Evolutionary conservation across 2,329 filamentous ascomycete genomes (phyloP), one percentile per base, ranked within the genome.

Genomic region (Colletotrichum liriopes): DNA sequence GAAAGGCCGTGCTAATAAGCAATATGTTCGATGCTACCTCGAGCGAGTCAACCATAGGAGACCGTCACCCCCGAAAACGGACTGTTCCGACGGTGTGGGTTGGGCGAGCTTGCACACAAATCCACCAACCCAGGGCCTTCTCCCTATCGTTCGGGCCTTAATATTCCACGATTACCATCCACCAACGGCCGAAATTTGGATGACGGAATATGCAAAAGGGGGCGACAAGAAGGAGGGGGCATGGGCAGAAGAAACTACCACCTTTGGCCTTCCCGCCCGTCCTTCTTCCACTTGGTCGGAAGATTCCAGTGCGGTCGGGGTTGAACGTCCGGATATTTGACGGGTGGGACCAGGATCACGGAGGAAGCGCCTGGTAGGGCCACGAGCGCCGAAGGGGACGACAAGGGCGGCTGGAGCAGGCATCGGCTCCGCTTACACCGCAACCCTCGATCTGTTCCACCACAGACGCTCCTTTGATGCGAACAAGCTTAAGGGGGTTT

Each of bases 371-470:
- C 54, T 43, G 61, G 61, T 65, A 70, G 52, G 67, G 67, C 62
- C 43, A 65, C 26, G 37, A 45, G 23, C 43, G 54, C 67, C 67
- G 67, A 69, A 18, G n/a, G 32, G 61, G 62, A 51, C 29, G 62
- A 29, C 62, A 23, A 45, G n/a, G 62, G 54, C 49, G 55, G 67
- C 54, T 47, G 29, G 32, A 60, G 45, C 54, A 66, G 51, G 66
- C 60, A 59, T 52, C 52, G 43, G 14, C 52, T 47, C 67, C 67
- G 63, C 55, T 66, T 70, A 26, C 67, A 66, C 37, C 56, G 62
- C 55, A 66, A 70, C 67, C 65, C 67, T 39, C 62, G 54, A 66
- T 70, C 67, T 70, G 60, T 70, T 69, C 61, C 67, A 45, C 67
- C 52, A 65, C 26, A 65, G 55, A 47, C 37, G 62, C 66, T 65